These are phyloP conservation scores for Penicillium sp. DNA, from an alignment of 2,329 filamentous ascomycete genomes.

Conservation along the genomic window DNA sequence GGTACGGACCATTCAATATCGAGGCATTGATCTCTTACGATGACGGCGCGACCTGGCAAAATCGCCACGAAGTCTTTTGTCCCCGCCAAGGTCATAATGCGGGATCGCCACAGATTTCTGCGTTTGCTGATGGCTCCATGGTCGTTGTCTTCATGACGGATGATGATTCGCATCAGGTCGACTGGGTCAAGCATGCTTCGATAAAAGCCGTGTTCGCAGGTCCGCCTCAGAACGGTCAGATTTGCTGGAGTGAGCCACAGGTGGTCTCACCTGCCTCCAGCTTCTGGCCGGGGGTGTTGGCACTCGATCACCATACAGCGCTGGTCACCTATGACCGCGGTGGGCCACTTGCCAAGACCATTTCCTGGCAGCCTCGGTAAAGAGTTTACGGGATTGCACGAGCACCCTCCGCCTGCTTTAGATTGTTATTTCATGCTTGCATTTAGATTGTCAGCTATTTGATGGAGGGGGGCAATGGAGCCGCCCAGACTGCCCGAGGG, in stretches of 20 bases:
- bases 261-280: constrained; percentile 35
- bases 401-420: neutral
- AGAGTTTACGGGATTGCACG: neutral
- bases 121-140: constrained; percentile 42
- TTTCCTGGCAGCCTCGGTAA: constrained; percentile 26
- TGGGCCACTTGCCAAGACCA: constrained; percentile 29
- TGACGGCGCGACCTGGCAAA: constrained; percentile 44
- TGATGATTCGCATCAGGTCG: constrained; percentile 40
- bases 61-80: constrained; percentile 45
- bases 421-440: neutral
- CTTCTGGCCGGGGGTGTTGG: constrained; percentile 45
- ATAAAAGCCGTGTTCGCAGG: constrained; percentile 46
- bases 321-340: constrained; percentile 34
- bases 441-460: neutral
- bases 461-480: neutral
- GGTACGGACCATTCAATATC: constrained; percentile 44
- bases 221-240: constrained; percentile 35
- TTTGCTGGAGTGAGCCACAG: constrained; percentile 37
- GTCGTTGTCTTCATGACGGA: constrained; percentile 53
- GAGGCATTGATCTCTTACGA: constrained; percentile 51
- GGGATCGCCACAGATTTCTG: constrained; percentile 50
- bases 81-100: constrained; percentile 45
- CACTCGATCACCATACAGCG: constrained; percentile 28
- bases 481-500: no score
- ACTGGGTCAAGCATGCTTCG: constrained; percentile 45